Evolutionary conservation across 345 rosid genomes (phyloP).

Genomic region (Sisymbrium altissimum): DNA sequence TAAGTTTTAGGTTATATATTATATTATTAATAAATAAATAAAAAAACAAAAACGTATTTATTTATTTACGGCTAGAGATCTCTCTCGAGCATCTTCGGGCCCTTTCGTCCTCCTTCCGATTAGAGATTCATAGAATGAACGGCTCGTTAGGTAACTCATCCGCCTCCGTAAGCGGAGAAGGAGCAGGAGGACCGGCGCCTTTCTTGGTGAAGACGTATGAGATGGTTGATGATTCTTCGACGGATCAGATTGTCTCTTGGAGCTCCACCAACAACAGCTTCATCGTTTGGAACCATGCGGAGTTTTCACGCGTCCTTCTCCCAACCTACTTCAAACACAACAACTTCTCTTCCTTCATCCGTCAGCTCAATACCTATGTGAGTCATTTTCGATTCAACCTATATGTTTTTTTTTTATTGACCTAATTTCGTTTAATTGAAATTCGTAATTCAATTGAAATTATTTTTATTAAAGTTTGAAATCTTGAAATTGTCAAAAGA

Average conservation of each 20-base stretch:
- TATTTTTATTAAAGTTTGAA: background rate
- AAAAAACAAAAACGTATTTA: background rate
- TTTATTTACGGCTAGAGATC: background rate
- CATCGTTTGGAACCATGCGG: conserved; percentile 92
- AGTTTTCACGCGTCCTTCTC: conserved; percentile 72
- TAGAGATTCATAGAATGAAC: conserved; percentile 26
- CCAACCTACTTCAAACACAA: conserved; percentile 93
- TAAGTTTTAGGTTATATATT: no score
- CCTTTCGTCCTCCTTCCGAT: background rate
- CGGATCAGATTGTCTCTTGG: conserved; percentile 91
- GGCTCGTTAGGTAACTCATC: conserved; percentile 29
- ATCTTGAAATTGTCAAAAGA: background rate
- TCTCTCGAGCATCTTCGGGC: background rate
- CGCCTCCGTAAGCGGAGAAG: conserved; percentile 26
- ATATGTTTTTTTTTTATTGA: background rate
- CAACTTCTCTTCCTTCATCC: conserved; percentile 85
- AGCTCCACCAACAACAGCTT: conserved; percentile 65
- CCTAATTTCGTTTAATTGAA: conserved; percentile 9
- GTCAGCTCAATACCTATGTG: conserved; percentile 78
- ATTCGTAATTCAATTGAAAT: background rate
- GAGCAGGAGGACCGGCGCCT: conserved; percentile 80
- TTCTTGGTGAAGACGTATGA: conserved; percentile 83
- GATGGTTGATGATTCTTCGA: conserved; percentile 77
- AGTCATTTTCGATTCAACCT: conserved; percentile 17
- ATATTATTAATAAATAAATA: no score